phyloP scores from a whole-genome alignment of 2,329 filamentous ascomycete genomes.

The Ampelomyces quisqualis region DNA sequence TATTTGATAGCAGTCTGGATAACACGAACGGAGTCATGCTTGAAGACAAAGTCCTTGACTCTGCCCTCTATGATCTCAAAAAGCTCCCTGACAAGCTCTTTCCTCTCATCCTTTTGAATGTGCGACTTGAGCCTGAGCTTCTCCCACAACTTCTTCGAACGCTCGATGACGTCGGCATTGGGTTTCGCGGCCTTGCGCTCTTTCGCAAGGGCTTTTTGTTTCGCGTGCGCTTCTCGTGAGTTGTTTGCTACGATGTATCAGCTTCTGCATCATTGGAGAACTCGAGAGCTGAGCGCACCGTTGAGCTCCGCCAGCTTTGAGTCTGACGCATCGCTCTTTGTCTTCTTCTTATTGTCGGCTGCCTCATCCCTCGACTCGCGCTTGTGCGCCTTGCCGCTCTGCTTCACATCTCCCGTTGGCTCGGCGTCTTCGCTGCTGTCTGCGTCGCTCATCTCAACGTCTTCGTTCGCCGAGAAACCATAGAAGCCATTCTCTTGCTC shows the following conservation, averaged over 20 bases:
- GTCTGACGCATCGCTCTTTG: conserved; percentile 20
- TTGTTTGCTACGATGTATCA: conserved; percentile 60
- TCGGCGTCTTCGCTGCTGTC: conserved; percentile 18
- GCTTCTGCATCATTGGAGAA: background rate
- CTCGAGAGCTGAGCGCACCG: conserved; percentile 18
- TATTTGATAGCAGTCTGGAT: conserved; percentile 98
- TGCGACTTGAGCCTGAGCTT: conserved; percentile 88
- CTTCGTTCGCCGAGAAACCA: conserved; percentile 36
- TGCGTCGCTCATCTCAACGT: conserved; percentile 25
- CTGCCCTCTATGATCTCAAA: conserved; percentile 88
- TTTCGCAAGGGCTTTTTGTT: conserved; percentile 83
- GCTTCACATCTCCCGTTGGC: conserved; percentile 13
- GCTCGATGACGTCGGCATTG: conserved; percentile 81
- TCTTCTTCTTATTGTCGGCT: conserved; percentile 29
- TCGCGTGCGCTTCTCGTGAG: conserved; percentile 82
- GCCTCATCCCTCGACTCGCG: conserved; percentile 18
- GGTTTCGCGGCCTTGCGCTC: conserved; percentile 93
- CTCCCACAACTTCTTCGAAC: conserved; percentile 97
- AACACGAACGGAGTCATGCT: conserved; percentile 95
- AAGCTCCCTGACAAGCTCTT: conserved; percentile 82
- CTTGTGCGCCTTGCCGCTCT: conserved; percentile 24
- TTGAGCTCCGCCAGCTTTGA: conserved; percentile 32
- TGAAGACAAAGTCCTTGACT: conserved; percentile 94
- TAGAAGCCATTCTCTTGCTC: conserved; percentile 42
- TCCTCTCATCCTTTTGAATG: conserved; percentile 82